Evolutionary conservation across 495 filamentous ascomycete genomes (phyloP), one percentile per base, ranked within the genome.

Genomic region (Penicillium longicatenatum): DNA sequence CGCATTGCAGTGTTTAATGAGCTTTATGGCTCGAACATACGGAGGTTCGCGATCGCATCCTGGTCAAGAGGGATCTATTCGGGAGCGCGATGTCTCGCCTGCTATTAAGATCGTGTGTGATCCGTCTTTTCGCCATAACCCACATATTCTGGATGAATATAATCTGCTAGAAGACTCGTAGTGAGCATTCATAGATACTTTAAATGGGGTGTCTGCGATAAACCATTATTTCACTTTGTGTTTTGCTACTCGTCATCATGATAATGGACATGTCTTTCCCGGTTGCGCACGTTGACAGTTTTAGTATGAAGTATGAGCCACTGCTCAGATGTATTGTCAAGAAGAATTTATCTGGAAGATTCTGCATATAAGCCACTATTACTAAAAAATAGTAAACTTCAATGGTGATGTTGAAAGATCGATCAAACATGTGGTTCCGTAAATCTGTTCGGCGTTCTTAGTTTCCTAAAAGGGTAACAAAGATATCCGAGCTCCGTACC

Each of bases 41-140:
- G 44, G 55, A 20, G 53, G 51, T 7, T 54, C 61, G 2, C 50
- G 45, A 45, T 53, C 53, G 0, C 10, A 48, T 21, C 50, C 57
- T 17, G 51, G 43, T 21, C 14, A 41, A 4, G n/a, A 17, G 26
- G 61, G 53, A 16, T 20, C 12, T 19, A 55, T 70, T 12, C 43
- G 58, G 12, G 67, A 70, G 30, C 39, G 52, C 12, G 52, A 68
- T 43, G 45, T 70, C 16, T 54, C 59, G 1, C 59, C 62, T 22
- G 62, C 55, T n/a, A 53, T 52, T 52, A 48, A 58, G 3, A 17
- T 43, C 10, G 55, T 70, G 21, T 55, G 59, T 22, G 57, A 42
- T 26, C n/a, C 37, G 11, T 50, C 2, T 5, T 67, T 70, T 43
- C 16, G 14, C 7, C 10, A 54, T 17, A 29, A 62, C 26, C 67